These are phyloP conservation scores for Canavalia gladiata DNA, from an alignment of 306 rosid species.

Conservation along the genomic window DNA sequence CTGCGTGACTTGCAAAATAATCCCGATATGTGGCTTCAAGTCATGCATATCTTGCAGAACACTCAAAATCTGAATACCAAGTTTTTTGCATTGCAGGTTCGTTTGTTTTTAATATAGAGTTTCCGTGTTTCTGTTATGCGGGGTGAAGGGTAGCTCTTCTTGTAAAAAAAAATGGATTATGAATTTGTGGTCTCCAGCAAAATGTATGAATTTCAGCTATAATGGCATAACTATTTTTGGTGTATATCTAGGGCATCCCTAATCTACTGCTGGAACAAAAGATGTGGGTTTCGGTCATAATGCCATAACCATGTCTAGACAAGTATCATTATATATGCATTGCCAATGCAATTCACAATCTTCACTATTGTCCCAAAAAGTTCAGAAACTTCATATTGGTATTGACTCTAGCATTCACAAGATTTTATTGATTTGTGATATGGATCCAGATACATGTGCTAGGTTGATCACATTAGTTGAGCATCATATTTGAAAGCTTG, in stretches of 20 bases:
- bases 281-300: background rate
- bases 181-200: background rate
- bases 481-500: background rate
- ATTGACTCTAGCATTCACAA: background rate
- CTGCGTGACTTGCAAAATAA: slow-evolving; percentile 93
- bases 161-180: background rate
- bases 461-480: slow-evolving; percentile 9
- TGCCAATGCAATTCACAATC: slow-evolving; percentile 2
- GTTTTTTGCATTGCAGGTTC: slow-evolving; percentile 99
- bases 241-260: background rate
- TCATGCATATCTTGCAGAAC: slow-evolving; percentile 91
- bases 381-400: background rate
- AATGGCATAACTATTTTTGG: background rate
- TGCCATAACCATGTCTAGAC: background rate
- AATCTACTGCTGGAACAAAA: background rate
- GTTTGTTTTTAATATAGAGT: slow-evolving; percentile 36
- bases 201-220: background rate
- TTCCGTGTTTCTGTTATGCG: background rate
- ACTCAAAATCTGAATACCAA: slow-evolving; percentile 87
- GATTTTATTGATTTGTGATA: slow-evolving; percentile 1
- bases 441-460: background rate
- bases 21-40: slow-evolving; percentile 99
- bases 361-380: background rate
- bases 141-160: background rate
- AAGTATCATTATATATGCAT: background rate